Conservation (phyloP, 805 yeast species). For the Saccharomycopsis sp. region DNA sequence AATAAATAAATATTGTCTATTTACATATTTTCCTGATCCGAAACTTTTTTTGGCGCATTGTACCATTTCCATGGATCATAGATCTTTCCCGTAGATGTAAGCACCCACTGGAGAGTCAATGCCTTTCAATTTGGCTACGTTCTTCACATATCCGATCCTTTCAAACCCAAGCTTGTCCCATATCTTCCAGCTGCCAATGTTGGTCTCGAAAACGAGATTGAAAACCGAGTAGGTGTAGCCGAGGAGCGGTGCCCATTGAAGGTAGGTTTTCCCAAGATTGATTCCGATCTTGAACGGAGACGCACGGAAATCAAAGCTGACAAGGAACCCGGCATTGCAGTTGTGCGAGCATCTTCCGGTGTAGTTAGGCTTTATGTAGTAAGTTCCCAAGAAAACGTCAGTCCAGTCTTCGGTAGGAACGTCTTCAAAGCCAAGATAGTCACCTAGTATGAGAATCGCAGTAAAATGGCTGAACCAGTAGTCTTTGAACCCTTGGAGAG, state of each 20-base stretch:
- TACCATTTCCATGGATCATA: constrained; percentile 24
- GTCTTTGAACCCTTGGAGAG: constrained; percentile 45
- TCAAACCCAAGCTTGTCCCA: constrained; percentile 86
- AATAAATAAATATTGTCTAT: too few relatives aligned
- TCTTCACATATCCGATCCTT: constrained; percentile 64
- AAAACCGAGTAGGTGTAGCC: constrained; percentile 82
- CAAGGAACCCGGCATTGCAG: constrained; percentile 85
- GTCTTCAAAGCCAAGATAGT: constrained; percentile 18
- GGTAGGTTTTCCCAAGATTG: constrained; percentile 59
- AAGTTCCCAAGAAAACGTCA: constrained; percentile 56
- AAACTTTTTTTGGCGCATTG: not conserved
- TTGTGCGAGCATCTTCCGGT: constrained; percentile 78
- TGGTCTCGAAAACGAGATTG: constrained; percentile 80
- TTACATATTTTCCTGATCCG: not conserved
- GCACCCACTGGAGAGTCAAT: constrained; percentile 64
- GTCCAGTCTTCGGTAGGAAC: constrained; percentile 37
- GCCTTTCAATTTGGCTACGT: constrained; percentile 71
- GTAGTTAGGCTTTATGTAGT: constrained; percentile 82
- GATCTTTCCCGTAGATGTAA: constrained; percentile 63
- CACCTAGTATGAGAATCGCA: constrained; percentile 52
- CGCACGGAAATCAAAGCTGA: constrained; percentile 54
- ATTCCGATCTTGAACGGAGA: constrained; percentile 51
- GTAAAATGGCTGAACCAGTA: constrained; percentile 67
- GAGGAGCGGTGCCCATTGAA: constrained; percentile 65
- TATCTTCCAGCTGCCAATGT: constrained; percentile 62